These are phyloP conservation scores for Torulaspora maleeae DNA, from an alignment of 805 yeast genomes.

Conservation along the genomic window DNA sequence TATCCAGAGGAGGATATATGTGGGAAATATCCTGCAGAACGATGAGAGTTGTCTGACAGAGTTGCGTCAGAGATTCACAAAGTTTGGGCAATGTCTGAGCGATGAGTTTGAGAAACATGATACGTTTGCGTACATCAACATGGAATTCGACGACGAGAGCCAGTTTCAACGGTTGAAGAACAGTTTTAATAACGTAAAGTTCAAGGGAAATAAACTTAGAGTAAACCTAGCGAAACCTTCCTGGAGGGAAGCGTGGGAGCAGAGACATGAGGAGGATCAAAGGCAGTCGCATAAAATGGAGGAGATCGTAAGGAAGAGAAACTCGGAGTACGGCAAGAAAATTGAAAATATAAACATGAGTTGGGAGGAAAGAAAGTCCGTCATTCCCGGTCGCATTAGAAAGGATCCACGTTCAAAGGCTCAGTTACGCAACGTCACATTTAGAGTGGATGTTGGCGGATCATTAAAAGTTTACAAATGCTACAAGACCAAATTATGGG, in stretches of 20 bases:
- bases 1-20: constrained; percentile 27
- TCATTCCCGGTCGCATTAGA: constrained; percentile 59
- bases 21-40: constrained; percentile 30
- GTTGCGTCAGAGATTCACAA: constrained; percentile 51
- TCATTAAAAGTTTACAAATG: constrained; percentile 52
- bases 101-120: constrained; percentile 48
- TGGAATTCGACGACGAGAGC: constrained; percentile 44
- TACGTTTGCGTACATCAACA: constrained; percentile 61
- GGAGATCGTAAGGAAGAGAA: constrained; percentile 37
- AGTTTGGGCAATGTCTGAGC: constrained; percentile 55
- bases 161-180: constrained; percentile 45
- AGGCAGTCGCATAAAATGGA: constrained; percentile 24
- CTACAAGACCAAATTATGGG: constrained; percentile 85
- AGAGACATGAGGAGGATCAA: constrained; percentile 43
- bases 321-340: constrained; percentile 39
- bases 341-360: constrained; percentile 36
- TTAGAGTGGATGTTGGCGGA: constrained; percentile 60
- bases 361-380: constrained; percentile 43
- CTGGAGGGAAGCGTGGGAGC: constrained; percentile 44
- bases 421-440: constrained; percentile 45
- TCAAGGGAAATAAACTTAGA: constrained; percentile 64
- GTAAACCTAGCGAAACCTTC: constrained; percentile 60
- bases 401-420: constrained; percentile 45
- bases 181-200: constrained; percentile 65
- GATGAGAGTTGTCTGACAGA: constrained; percentile 35